phyloP scores from a whole-genome alignment of 495 filamentous ascomycete species.

The Aspergillus ellipticus region DNA sequence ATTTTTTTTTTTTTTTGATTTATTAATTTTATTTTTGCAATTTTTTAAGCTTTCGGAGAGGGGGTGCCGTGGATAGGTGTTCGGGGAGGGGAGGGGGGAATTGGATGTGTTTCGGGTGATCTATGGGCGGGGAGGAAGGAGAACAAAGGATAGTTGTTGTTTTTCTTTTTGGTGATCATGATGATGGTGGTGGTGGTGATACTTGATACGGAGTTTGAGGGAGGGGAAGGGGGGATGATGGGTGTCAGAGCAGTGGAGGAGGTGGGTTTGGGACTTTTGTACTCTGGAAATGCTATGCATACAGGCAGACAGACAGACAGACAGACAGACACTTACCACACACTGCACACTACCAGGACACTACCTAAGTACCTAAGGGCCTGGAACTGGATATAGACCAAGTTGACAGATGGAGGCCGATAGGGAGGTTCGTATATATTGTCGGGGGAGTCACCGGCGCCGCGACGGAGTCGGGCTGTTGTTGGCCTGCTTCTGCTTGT shows the following conservation, averaged over 20 bases:
- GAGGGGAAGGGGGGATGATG: background rate
- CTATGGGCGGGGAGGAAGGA: background rate
- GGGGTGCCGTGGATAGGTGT: no score
- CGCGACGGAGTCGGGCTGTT: no score
- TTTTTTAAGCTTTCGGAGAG: no score
- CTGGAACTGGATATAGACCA: background rate
- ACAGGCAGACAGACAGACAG: background rate
- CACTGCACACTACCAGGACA: background rate
- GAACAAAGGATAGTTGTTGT: background rate
- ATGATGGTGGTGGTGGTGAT: background rate
- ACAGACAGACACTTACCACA: background rate
- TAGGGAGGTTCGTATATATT: no score
- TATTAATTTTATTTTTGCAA: no score
- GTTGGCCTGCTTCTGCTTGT: no score
- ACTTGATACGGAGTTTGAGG: background rate
- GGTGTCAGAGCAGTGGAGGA: background rate
- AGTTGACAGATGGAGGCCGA: background rate
- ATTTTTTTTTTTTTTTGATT: conserved; percentile 1
- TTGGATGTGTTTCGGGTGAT: background rate
- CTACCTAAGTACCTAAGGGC: background rate
- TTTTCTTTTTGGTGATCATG: background rate
- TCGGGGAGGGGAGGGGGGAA: no score
- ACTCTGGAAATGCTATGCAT: background rate
- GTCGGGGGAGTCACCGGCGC: no score
- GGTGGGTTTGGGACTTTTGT: background rate